Base-by-base conservation (phyloP, 768 basidiomycete species). In the Rhodotorula taiwanensis region DNA sequence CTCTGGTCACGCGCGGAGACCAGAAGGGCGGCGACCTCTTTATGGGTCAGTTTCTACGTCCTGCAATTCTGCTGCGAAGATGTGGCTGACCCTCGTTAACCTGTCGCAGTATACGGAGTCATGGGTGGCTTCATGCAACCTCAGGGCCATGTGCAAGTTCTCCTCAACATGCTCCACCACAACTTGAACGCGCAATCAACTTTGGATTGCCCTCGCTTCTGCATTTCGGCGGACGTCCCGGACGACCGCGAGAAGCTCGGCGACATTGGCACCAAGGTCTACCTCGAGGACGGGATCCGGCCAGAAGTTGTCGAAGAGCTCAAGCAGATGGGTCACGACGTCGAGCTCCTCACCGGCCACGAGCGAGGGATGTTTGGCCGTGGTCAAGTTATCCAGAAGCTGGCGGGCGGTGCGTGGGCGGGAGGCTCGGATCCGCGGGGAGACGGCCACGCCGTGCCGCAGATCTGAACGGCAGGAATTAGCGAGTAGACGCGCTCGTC, bases 191-290 rank as follows among this genome's bases (percentile, higher is more conserved):
- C 84, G 0, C 95, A 99, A 77, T 84, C 88, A 5, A 88, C 92
- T 20, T 82, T 99, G 42, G 94, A 97, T 76, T 87, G 91, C 0
- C 94, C 93, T 14, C 84, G 94, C 20, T 95, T 98, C 78, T 98
- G 93, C 74, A 97, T 98, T 61, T 92, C 90, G 20, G 83, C 89
- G 23, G 88, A 87, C 30, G 81, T 80, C 59, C 86, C 88, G 2
- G 33, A 45, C 8, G 75, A 78, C 34, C 76, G 78, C 14, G 79
- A 61, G 4, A 52, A 42, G 7, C 84, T 84, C 0, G 84, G 85
- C 6, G 84, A 87, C 73, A 80, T 83, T 45, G 88, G 89, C 72
- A 86, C 87, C 67, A 86, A 87, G 67, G 85, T 97, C 10, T 91
- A 86, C 76, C 83, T 97, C 60, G 94, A 98, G 76, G 90, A 92